phyloP scores from a whole-genome alignment of 805 yeast genomes.

The Kodamaea neixiangensis region DNA sequence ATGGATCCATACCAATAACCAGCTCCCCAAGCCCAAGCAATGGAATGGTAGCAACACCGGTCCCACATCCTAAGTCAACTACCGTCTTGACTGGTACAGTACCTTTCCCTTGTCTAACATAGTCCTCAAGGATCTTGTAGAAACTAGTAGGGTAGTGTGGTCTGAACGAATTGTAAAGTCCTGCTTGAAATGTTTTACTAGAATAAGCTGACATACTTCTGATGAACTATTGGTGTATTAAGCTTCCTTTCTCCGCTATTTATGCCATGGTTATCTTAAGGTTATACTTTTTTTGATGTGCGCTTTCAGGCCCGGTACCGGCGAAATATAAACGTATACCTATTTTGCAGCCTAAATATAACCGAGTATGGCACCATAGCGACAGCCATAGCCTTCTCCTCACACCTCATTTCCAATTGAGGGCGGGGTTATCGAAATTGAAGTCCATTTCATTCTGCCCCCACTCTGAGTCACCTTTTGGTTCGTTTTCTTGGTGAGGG shows the following conservation, averaged over 20 bases:
- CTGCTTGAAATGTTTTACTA: constrained; percentile 2
- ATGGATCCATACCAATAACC: constrained; percentile 49
- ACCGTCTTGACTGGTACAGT: constrained; percentile 28
- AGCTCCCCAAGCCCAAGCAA: constrained; percentile 37
- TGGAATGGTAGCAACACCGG: constrained; percentile 53
- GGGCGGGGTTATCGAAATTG: neutral
- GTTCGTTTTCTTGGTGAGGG: neutral
- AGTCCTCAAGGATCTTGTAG: constrained; percentile 20
- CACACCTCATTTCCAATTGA: neutral
- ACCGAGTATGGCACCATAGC: too few relatives aligned
- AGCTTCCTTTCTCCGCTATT: neutral
- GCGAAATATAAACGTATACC: neutral
- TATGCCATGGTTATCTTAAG: neutral
- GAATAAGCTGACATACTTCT: constrained; percentile 9
- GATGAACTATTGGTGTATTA: neutral
- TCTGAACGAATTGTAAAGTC: constrained; percentile 35
- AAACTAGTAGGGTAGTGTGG: constrained; percentile 44
- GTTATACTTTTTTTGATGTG: neutral
- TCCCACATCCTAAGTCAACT: constrained; percentile 52
- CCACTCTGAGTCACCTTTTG: constrained; percentile 1
- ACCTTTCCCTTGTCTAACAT: constrained; percentile 17
- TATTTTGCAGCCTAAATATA: neutral
- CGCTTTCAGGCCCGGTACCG: neutral
- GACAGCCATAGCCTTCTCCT: too few relatives aligned
- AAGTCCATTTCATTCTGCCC: neutral